These are phyloP conservation scores for Cordia subcordata DNA, from an alignment of 257 asterid species.

Conservation along the genomic window DNA sequence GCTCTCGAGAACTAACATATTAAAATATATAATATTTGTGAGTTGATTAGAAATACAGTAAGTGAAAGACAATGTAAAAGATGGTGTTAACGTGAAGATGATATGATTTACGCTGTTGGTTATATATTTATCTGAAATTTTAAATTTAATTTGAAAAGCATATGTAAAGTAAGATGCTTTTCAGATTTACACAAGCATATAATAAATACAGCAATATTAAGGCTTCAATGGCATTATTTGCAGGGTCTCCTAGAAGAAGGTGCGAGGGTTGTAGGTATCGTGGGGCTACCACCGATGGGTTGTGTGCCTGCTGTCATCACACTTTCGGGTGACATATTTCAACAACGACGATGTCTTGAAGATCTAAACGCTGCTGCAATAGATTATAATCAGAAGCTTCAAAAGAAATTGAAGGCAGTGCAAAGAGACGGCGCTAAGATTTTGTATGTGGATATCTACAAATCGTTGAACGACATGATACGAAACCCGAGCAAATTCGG, in stretches of 20 bases:
- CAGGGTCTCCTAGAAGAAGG: conserved; percentile 53
- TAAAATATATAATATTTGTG: no score
- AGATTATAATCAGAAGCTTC: conserved; percentile 50
- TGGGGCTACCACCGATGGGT: conserved; percentile 73
- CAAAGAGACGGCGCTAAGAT: conserved; percentile 12
- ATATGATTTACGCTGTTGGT: no score
- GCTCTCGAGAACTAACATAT: no score
- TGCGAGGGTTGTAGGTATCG: conserved; percentile 39
- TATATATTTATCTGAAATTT: no score
- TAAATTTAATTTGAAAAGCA: no score
- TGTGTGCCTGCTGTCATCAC: conserved; percentile 67
- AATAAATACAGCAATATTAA: no score
- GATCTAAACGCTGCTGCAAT: conserved; percentile 32
- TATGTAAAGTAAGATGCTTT: no score
- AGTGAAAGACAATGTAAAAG: no score
- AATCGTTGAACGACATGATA: conserved; percentile 44
- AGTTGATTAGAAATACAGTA: no score
- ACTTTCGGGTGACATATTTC: conserved; percentile 16
- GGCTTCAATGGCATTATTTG: background rate
- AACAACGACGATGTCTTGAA: conserved; percentile 47
- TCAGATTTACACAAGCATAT: no score
- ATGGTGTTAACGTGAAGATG: no score
- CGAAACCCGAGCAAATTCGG: conserved; percentile 44
- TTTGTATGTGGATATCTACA: conserved; percentile 37
- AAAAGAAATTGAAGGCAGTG: conserved; percentile 17